phyloP scores from a whole-genome alignment of 2,329 filamentous ascomycete genomes.

The Xylariaceae sp. region DNA sequence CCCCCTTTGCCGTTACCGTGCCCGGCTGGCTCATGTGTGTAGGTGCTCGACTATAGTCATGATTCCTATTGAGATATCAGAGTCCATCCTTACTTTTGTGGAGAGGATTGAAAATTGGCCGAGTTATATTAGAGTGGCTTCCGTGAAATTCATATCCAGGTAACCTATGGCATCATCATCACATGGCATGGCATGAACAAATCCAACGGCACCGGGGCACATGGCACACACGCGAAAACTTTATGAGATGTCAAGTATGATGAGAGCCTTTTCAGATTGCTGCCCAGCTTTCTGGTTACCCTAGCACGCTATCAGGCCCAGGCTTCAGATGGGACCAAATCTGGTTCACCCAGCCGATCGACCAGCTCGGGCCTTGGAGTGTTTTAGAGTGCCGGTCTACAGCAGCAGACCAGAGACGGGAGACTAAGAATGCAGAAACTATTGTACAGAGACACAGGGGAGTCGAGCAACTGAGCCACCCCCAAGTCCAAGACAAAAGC shows the following conservation, averaged over 20 bases:
- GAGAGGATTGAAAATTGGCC: too few species aligned
- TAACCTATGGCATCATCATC: too few species aligned
- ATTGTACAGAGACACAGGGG: conserved; percentile 22
- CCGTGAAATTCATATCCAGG: too few species aligned
- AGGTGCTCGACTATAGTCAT: too few species aligned
- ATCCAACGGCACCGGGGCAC: too few species aligned
- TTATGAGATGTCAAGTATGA: not conserved
- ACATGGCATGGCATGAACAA: not conserved
- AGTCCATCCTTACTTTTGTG: too few species aligned
- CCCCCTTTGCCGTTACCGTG: too few species aligned
- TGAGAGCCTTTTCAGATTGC: conserved; percentile 1
- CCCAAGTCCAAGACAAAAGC: conserved; percentile 20
- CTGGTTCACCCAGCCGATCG: not conserved
- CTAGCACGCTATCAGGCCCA: conserved; percentile 2
- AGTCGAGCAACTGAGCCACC: conserved; percentile 24
- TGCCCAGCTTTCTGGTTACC: conserved; percentile 1
- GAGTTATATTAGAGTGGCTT: too few species aligned
- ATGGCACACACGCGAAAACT: not conserved
- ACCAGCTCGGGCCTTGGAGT: not conserved
- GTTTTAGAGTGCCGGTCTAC: not conserved
- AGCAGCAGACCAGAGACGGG: not conserved
- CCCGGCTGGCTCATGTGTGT: too few species aligned
- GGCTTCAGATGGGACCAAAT: not conserved
- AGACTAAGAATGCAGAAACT: conserved; percentile 19
- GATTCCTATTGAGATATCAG: too few species aligned